Evolutionary conservation across 192 early-diverging fungal genomes (phyloP), one percentile per base, ranked within the genome.

Genomic region (Irineochytrium annulatum): DNA sequence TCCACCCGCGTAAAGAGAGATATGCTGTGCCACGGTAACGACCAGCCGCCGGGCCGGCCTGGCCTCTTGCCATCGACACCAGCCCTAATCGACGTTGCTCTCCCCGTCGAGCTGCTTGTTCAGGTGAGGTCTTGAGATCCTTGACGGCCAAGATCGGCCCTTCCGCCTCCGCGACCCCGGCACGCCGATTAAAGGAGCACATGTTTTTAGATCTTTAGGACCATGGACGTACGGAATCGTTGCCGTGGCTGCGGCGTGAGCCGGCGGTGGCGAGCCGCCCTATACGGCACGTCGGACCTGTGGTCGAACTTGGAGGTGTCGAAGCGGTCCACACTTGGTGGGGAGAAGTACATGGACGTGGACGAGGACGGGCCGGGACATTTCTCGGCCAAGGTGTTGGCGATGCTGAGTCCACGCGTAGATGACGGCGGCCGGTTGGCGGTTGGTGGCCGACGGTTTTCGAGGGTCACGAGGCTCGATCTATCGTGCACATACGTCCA

Each of bases 401-500:
- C 14, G 13, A 55, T 29, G 8, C 29, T 30, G 44, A 56, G 30
- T 45, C 53, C 41, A 39, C 62, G 43, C 52, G 24, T 13, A 35
- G 54, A 41, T 22, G 6, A 3, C 33, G 52, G 19, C 8, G 11
- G 13, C n/a, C 31, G 56, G 19, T 28, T 67, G 26, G 30, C 13
- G 3, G 43, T 41, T 53, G 41, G 24, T 57, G 55, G 16, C 33
- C 22, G 5, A 3, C 75, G 75, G 1, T 77, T 77, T 53, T 41
- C 64, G 0, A 34, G 44, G 17, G 22, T 77, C 30, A 58, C 60
- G 53, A 24, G 60, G 2, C 34, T 78, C 46, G 71, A 74, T 44
- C 43, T 78, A 13, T 71, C 66, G 32, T 78, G 72, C 64, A 71
- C 76, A 5, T 63, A 62, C 58, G 56, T 78, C 20, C 53, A 71